Evolutionary conservation across 345 rosid species (phyloP).

Genomic region (Corchorus capsularis): DNA sequence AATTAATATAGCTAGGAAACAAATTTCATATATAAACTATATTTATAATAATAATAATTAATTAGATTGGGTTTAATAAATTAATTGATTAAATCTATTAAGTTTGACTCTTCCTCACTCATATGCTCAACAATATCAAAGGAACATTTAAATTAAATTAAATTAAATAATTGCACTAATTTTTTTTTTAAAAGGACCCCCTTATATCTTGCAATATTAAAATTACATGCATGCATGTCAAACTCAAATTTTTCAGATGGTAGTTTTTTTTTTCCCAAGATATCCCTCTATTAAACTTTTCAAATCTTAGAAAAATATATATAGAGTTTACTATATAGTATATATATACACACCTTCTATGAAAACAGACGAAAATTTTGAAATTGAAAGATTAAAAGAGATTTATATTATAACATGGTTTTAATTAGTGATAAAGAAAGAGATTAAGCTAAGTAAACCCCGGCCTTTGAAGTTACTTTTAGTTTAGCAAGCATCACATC

Average conservation of each 20-base stretch:
- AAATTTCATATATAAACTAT: neutral
- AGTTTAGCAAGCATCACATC: neutral
- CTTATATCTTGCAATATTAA: too few species aligned
- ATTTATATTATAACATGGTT: too few species aligned
- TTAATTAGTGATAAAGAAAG: neutral
- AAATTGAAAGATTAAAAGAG: neutral
- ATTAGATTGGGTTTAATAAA: neutral
- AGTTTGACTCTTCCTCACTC: neutral
- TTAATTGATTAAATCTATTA: neutral
- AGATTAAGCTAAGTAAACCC: neutral
- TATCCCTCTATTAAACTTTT: neutral
- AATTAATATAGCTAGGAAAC: neutral
- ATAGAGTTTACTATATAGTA: too few species aligned
- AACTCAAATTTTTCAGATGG: too few species aligned
- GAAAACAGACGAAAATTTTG: neutral
- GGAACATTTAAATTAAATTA: too few species aligned
- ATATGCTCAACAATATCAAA: too few species aligned
- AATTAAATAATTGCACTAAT: too few species aligned
- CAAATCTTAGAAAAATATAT: neutral
- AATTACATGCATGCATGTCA: too few species aligned
- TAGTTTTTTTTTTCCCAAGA: too few species aligned
- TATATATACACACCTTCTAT: neutral
- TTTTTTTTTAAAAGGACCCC: too few species aligned
- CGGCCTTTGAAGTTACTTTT: neutral
- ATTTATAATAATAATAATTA: neutral